Conservation (phyloP, 106 monocot species). For the Dendrobium chrysotoxum region DNA sequence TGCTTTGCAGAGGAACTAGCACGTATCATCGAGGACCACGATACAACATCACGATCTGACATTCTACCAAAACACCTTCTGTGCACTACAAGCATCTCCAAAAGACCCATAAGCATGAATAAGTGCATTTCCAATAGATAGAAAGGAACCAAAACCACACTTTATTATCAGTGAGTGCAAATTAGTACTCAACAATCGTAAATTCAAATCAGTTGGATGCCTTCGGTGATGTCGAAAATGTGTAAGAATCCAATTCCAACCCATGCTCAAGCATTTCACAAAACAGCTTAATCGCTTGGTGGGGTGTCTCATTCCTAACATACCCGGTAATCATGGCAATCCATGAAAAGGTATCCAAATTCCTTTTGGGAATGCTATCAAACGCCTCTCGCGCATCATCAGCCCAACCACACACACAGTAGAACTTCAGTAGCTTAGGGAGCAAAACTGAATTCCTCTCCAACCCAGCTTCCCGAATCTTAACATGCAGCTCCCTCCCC, state of each 20-base stretch:
- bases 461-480: slow-evolving; percentile 28
- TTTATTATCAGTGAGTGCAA: slow-evolving; percentile 32
- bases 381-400: slow-evolving; percentile 22
- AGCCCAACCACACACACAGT: slow-evolving; percentile 18
- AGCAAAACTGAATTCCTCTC: slow-evolving; percentile 32
- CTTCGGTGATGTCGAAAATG: slow-evolving; percentile 28
- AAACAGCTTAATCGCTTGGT: slow-evolving; percentile 16
- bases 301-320: slow-evolving; percentile 4
- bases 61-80: slow-evolving; percentile 27
- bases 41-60: slow-evolving; percentile 25
- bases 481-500: slow-evolving; percentile 29
- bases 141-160: neutral
- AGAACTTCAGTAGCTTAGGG: slow-evolving; percentile 36
- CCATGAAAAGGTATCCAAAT: slow-evolving; percentile 19
- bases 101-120: slow-evolving; percentile 37
- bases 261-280: slow-evolving; percentile 25
- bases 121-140: slow-evolving; percentile 40
- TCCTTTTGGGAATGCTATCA: slow-evolving; percentile 26
- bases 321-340: slow-evolving; percentile 29
- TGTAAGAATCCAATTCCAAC: slow-evolving; percentile 21
- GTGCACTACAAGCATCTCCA: slow-evolving; percentile 9
- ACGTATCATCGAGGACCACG: slow-evolving; percentile 32
- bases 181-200: neutral
- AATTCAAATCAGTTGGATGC: slow-evolving; percentile 20
- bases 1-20: slow-evolving; percentile 11